phyloP scores from a whole-genome alignment of 371 early-diverging fungal genomes.

The Mucor irregularis region DNA sequence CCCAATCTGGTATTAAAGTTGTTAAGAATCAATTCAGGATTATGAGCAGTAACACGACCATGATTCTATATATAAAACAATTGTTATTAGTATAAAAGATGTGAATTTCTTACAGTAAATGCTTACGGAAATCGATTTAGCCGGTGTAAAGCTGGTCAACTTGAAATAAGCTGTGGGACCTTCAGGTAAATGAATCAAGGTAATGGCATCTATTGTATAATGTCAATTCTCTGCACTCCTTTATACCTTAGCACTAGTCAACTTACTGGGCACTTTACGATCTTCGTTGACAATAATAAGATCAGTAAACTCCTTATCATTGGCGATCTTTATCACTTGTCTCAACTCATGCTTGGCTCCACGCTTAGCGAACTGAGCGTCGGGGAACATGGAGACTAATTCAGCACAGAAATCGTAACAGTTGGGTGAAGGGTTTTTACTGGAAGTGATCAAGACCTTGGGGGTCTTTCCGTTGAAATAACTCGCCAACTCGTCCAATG shows the following conservation, averaged over 20 bases:
- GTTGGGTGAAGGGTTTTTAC: conserved; percentile 58
- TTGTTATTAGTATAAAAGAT: not conserved
- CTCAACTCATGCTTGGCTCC: conserved; percentile 85
- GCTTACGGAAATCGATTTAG: conserved; percentile 75
- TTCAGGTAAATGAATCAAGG: conserved; percentile 93
- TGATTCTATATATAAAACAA: conserved; percentile 61
- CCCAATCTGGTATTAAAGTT: conserved; percentile 98
- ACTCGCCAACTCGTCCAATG: conserved; percentile 88
- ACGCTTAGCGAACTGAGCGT: conserved; percentile 88
- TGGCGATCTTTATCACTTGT: conserved; percentile 88
- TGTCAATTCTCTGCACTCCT: not conserved
- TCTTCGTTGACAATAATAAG: conserved; percentile 92
- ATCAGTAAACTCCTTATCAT: conserved; percentile 90
- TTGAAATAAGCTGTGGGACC: conserved; percentile 98
- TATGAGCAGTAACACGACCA: conserved; percentile 81
- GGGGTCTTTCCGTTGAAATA: conserved; percentile 90
- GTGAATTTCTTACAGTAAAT: not conserved
- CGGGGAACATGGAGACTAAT: conserved; percentile 88
- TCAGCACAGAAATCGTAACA: conserved; percentile 88
- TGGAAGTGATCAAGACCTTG: conserved; percentile 95
- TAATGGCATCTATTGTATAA: conserved; percentile 71
- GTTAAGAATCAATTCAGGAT: conserved; percentile 97
- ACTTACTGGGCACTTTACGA: conserved; percentile 83
- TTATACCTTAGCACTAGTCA: not conserved
- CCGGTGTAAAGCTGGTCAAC: conserved; percentile 76